These are phyloP conservation scores for Cryptosporidium ryanae DNA, from an alignment of 169 alveolate genomes.

Conservation along the genomic window DNA sequence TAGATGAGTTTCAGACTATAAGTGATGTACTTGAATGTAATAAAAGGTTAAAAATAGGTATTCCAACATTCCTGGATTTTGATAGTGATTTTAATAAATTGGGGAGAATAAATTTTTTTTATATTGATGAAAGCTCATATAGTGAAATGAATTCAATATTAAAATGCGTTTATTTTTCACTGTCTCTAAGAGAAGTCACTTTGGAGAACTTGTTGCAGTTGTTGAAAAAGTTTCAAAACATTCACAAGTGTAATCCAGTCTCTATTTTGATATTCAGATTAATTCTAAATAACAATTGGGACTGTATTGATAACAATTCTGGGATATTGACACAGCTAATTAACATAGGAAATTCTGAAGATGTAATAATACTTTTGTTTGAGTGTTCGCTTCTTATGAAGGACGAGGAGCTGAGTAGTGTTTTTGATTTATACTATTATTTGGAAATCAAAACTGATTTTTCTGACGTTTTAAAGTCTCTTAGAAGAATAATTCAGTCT, in stretches of 20 bases:
- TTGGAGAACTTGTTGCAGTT: constrained; percentile 13
- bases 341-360: constrained; percentile 1
- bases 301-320: not conserved
- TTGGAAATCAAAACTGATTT: constrained; percentile 10
- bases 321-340: constrained; percentile 5
- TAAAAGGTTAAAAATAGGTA: constrained; percentile 1
- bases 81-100: not conserved
- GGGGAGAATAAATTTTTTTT: constrained; percentile 46
- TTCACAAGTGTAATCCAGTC: constrained; percentile 16
- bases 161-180: constrained; percentile 15
- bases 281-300: constrained; percentile 13
- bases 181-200: not conserved
- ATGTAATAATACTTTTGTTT: constrained; percentile 6
- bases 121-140: constrained; percentile 1
- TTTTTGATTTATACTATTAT: constrained; percentile 33
- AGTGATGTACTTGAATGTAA: constrained; percentile 24
- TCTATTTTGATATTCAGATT: constrained; percentile 46
- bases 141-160: constrained; percentile 3
- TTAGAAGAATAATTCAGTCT: not conserved
- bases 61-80: constrained; percentile 38
- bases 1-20: not conserved
- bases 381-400: constrained; percentile 43
- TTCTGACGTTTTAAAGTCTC: not conserved
- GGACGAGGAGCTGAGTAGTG: constrained; percentile 10
- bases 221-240: constrained; percentile 9